Evolutionary conservation across 305 asterid genomes (phyloP).

Genomic region (Nicotiana rustica): DNA sequence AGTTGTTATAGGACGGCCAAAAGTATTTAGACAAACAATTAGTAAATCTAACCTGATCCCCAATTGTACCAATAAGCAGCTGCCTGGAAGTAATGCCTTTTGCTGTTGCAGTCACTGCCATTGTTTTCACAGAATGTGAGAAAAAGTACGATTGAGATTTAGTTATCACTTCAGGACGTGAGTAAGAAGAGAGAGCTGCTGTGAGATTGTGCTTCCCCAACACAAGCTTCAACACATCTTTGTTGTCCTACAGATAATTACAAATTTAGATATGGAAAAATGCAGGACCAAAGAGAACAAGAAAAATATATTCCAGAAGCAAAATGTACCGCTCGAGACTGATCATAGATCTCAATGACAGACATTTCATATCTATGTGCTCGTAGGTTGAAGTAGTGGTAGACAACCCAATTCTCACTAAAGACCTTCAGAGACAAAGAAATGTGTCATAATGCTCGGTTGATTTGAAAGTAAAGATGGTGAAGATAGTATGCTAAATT

Average conservation of each 20-base stretch:
- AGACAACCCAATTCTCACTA: constrained; percentile 96
- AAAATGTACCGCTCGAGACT: constrained; percentile 85
- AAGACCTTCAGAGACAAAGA: constrained; percentile 62
- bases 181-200: constrained; percentile 81
- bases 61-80: constrained; percentile 87
- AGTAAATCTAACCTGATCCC: constrained; percentile 75
- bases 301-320: constrained; percentile 40
- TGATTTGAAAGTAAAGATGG: background rate
- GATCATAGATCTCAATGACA: constrained; percentile 94
- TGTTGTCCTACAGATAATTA: constrained; percentile 72
- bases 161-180: constrained; percentile 81
- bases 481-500: background rate
- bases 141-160: constrained; percentile 92
- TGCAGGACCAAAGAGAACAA: background rate
- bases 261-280: constrained; percentile 38
- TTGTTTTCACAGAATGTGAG: constrained; percentile 76
- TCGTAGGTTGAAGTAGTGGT: constrained; percentile 94
- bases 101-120: constrained; percentile 90
- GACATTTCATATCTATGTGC: constrained; percentile 97
- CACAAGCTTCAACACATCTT: constrained; percentile 83
- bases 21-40: constrained; percentile 16
- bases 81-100: constrained; percentile 97
- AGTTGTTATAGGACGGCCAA: background rate
- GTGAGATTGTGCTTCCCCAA: constrained; percentile 87
- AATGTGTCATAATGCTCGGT: background rate